Evolutionary conservation across 768 basidiomycete genomes (phyloP), one percentile per base, ranked within the genome.

Genomic region (Leucosporidium yakuticum): DNA sequence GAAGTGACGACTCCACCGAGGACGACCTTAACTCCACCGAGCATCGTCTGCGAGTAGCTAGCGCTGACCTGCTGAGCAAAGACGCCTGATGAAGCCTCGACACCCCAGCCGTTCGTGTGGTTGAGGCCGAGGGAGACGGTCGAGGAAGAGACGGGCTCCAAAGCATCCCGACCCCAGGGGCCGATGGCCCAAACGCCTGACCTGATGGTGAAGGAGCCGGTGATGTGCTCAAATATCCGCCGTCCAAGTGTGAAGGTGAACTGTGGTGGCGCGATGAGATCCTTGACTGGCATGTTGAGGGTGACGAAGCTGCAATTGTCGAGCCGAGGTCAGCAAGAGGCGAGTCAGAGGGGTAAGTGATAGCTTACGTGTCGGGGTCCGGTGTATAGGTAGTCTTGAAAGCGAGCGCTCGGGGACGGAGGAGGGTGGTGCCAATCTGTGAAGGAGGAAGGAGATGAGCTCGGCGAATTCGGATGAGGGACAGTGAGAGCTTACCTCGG

Each of bases 341-440:
- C 21, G 6, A 17, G 21, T 5, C 6, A 21, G 50, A 9, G 21
- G 54, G 17, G 9, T 4, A 12, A 29, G 44, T 11, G 31, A 19
- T 17, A n/a, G 29, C 59, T 15, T 2, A 50, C 75, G 66, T 64
- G 32, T 74, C 69, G 64, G 48, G 74, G 64, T 85, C 75, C 64
- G 83, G 78, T 54, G 81, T 79, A 76, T 85, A 88, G 34, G 79
- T 82, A 27, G 81, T 76, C 65, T 81, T 80, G 55, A 85, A 73
- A 44, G 75, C 81, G 17, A 83, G 75, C 62, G 78, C 64, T 67
- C 81, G 79, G 68, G 83, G 83, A 53, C 77, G 77, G 39, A 82
- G 74, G 65, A 84, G 70, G 63, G 78, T 78, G 1, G 74, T 74
- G 17, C 69, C 67, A 25, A 71, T 47, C 61, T 64, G 31, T 9